Base-by-base conservation (phyloP, 1,284 basidiomycete species). In the Tetrapyrgos nigripes region DNA sequence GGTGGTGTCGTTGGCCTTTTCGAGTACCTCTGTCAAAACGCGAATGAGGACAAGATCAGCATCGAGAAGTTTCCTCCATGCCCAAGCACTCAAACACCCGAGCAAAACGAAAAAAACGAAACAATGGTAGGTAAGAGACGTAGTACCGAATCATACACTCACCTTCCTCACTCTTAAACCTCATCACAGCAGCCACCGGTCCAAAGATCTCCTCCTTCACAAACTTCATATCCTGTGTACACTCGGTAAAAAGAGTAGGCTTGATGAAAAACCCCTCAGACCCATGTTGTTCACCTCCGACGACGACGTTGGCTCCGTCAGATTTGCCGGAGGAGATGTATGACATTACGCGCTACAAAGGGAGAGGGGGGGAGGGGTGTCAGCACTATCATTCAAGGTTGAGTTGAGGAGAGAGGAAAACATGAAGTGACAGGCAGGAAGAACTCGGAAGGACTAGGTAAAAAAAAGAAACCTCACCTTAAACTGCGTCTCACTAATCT, bases 131-230 rank as follows among this genome's bases (percentile, higher is more conserved):
- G n/a, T n/a, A n/a, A n/a, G n/a, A n/a, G n/a, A n/a, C n/a, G n/a
- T n/a, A n/a, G n/a, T n/a, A n/a, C n/a, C n/a, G n/a, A n/a, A 46
- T 13, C 19, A n/a, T 11, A n/a, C 17, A 51, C 64, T 8, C 19
- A 72, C 75, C 74, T 52, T 81, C 79, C 66, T 89, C 89, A 43
- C 86, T 82, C 67, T 84, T 79, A 76, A 92, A 93, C 70, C 89
- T 89, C 74, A 86, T 82, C 17, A 93, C 71, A 14, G 88, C 86
- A 55, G 83, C 84, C 48, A 94, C 91, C 49, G 94, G 94, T 21
- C 93, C 95, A 69, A 96, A 95, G 66, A 96, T 94, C 76, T 97
- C 95, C 76, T 97, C 95, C 64, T 82, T 78, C 51, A 91, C 87
- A 69, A 98, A 96, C 76, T 85, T 89, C 91, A 95, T 94, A 64